Evolutionary conservation across 176 grass and related monocot species (phyloP).

Genomic region (Luzula sylvatica): DNA sequence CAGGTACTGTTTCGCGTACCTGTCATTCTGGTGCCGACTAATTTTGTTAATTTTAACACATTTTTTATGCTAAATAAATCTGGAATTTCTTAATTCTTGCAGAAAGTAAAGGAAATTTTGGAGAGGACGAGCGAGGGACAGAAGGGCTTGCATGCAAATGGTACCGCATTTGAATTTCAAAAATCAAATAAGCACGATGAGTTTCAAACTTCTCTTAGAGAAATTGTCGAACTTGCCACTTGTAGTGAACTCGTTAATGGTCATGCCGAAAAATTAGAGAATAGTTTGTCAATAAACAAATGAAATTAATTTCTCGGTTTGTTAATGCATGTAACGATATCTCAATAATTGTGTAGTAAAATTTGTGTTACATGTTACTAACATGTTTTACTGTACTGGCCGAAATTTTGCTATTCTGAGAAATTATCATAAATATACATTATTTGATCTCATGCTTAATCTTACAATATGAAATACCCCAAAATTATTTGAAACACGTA

Average conservation of each 20-base stretch:
- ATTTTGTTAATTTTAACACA: background rate
- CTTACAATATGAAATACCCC: too few relatives aligned
- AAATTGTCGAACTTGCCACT: slow-evolving; percentile 28
- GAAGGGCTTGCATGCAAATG: slow-evolving; percentile 31
- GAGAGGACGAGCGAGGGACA: slow-evolving; percentile 26
- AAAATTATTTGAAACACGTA: too few relatives aligned
- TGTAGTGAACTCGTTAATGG: background rate
- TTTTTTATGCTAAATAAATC: background rate
- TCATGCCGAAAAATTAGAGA: background rate
- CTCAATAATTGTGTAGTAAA: too few relatives aligned
- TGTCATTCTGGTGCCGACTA: background rate
- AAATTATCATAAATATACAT: too few relatives aligned
- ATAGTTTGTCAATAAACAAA: too few relatives aligned
- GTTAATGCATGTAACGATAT: too few relatives aligned
- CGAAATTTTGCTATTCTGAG: too few relatives aligned
- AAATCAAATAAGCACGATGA: slow-evolving; percentile 54
- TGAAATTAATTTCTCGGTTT: too few relatives aligned
- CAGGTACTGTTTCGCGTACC: slow-evolving; percentile 37
- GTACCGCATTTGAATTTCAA: slow-evolving; percentile 34
- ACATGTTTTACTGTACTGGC: too few relatives aligned
- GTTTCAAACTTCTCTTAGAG: slow-evolving; percentile 40
- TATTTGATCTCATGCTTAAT: too few relatives aligned
- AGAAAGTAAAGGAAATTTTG: slow-evolving; percentile 54
- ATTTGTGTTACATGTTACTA: too few relatives aligned
- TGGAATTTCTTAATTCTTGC: slow-evolving; percentile 4